Conservation (phyloP, 495 filamentous ascomycete genomes). For the Corynascus novoguineensis region DNA sequence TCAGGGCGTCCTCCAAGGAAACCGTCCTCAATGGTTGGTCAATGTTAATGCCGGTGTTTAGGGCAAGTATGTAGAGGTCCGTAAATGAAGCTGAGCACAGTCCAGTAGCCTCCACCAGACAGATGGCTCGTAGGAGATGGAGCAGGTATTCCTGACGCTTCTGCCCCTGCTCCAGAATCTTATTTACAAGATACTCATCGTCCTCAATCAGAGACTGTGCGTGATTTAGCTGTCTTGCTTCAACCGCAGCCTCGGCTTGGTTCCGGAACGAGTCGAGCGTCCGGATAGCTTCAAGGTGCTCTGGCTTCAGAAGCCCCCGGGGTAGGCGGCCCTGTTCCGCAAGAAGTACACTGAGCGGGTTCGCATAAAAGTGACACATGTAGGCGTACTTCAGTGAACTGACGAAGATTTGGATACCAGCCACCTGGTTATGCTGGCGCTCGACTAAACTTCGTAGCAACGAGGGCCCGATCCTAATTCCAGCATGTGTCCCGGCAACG, state of each 20-base stretch:
- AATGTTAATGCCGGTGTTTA: constrained; percentile 32
- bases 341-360: constrained; percentile 69
- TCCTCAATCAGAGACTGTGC: constrained; percentile 39
- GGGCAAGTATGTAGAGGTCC: constrained; percentile 36
- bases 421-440: constrained; percentile 77
- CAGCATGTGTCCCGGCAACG: constrained; percentile 49
- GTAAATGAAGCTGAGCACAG: constrained; percentile 25
- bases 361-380: constrained; percentile 95
- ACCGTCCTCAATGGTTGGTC: constrained; percentile 21
- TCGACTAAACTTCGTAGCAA: constrained; percentile 61
- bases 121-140: constrained; percentile 28
- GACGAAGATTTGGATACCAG: constrained; percentile 75
- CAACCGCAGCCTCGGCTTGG: constrained; percentile 38
- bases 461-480: constrained; percentile 63
- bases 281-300: constrained; percentile 70
- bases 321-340: constrained; percentile 30
- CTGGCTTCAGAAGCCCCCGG: constrained; percentile 40
- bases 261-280: constrained; percentile 74
- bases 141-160: constrained; percentile 21
- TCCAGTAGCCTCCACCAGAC: constrained; percentile 18
- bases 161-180: constrained; percentile 21
- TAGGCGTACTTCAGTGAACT: constrained; percentile 85
- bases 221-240: constrained; percentile 28
- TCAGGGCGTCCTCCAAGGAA: constrained; percentile 34
- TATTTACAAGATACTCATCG: constrained; percentile 31